These are phyloP conservation scores for Pulveroboletus sp. DNA, from an alignment of 768 basidiomycete species.

Conservation along the genomic window DNA sequence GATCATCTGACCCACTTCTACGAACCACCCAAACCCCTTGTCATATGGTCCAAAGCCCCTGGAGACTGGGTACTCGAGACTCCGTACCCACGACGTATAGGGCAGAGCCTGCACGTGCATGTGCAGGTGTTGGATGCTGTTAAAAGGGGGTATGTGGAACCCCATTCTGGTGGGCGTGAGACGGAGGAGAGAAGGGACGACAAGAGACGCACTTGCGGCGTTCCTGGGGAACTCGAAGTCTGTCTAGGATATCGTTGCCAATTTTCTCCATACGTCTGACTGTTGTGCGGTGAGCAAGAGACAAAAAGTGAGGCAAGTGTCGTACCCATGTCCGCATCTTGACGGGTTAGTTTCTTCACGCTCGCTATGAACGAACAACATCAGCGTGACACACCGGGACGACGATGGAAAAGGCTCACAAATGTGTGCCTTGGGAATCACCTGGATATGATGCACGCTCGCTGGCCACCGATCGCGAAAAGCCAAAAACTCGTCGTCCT, in stretches of 20 bases:
- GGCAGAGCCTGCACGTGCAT: conserved; percentile 72
- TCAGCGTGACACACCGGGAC: background rate
- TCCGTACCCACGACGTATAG: conserved; percentile 41
- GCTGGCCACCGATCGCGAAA: conserved; percentile 53
- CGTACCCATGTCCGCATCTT: conserved; percentile 52
- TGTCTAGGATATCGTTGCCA: conserved; percentile 53
- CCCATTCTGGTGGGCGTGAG: conserved; percentile 52
- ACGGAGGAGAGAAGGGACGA: background rate
- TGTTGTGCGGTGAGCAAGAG: conserved; percentile 19
- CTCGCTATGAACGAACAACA: conserved; percentile 40
- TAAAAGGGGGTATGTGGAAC: conserved; percentile 81
- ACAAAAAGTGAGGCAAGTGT: conserved; percentile 4
- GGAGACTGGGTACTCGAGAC: conserved; percentile 49
- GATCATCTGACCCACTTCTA: conserved; percentile 57
- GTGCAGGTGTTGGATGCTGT: conserved; percentile 70
- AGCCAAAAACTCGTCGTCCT: conserved; percentile 51
- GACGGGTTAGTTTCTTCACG: conserved; percentile 43
- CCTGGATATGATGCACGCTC: conserved; percentile 45
- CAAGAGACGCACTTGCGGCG: conserved; percentile 52
- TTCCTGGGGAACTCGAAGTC: conserved; percentile 37
- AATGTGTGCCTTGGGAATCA: conserved; percentile 54
- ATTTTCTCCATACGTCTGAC: conserved; percentile 48
- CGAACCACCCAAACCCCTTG: conserved; percentile 78
- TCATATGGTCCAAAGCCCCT: conserved; percentile 37
- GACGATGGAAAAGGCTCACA: conserved; percentile 29